A percentile compares a stretch with the other conserved stretches of the same genome.
Evolutionary conservation across 2,329 filamentous ascomycete genomes (phyloP).

Genomic region (Claviceps sp.): DNA sequence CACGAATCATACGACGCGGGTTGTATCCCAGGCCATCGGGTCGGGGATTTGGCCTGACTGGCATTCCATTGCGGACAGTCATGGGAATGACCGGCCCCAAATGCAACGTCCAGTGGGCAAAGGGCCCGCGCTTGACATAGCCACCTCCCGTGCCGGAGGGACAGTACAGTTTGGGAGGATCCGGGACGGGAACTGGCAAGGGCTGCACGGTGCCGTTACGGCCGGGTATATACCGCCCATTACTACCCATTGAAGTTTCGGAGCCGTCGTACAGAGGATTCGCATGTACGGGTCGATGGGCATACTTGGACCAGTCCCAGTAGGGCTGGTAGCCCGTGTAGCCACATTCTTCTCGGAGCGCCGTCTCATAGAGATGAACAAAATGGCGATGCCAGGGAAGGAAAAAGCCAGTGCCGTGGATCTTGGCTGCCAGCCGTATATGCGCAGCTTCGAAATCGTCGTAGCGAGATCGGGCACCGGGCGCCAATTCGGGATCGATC

Average conservation of each 20-base stretch:
- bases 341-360: constrained; percentile 26
- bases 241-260: not conserved
- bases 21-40: constrained; percentile 1
- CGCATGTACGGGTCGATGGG: not conserved
- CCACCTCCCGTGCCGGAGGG: constrained; percentile 4
- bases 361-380: constrained; percentile 23
- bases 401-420: not conserved
- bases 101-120: not conserved
- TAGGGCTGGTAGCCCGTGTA: constrained; percentile 15
- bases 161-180: not conserved
- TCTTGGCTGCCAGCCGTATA: not conserved
- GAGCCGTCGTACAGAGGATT: constrained; percentile 5
- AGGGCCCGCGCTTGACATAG: constrained; percentile 2
- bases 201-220: not conserved
- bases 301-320: constrained; percentile 2
- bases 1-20: constrained; percentile 6
- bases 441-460: constrained; percentile 5
- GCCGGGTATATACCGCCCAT: not conserved
- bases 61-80: not conserved
- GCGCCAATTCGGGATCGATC: not conserved
- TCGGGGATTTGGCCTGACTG: not conserved
- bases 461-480: constrained; percentile 3
- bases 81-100: constrained; percentile 1
- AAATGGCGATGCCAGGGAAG: constrained; percentile 28
- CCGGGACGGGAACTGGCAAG: not conserved